These are phyloP conservation scores for Carex scoparia DNA, from an alignment of 176 grass and related monocot genomes.

Conservation along the genomic window DNA sequence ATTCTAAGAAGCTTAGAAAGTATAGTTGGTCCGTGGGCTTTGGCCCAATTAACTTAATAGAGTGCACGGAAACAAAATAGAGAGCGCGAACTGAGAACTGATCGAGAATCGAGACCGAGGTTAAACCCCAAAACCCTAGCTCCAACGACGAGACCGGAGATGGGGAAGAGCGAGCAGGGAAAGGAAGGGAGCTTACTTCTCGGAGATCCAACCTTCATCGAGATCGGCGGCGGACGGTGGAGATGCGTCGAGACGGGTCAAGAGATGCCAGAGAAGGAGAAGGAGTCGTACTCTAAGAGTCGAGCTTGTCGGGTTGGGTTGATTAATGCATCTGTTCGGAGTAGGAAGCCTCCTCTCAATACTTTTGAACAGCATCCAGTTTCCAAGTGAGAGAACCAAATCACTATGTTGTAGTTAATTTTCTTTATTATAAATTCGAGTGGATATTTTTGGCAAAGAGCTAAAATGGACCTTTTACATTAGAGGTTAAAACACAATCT, in stretches of 20 bases:
- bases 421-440: neutral
- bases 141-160: neutral
- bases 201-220: conserved; percentile 63
- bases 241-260: conserved; percentile 81
- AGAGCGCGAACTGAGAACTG: neutral
- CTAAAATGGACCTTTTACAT: neutral
- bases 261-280: conserved; percentile 75
- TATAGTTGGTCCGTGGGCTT: neutral
- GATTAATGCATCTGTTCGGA: conserved; percentile 58
- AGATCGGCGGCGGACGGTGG: conserved; percentile 55
- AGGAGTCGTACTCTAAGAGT: conserved; percentile 57
- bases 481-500: neutral
- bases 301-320: conserved; percentile 72
- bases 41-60: neutral
- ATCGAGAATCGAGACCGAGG: neutral
- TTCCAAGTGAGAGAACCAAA: conserved; percentile 43
- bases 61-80: neutral
- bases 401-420: neutral
- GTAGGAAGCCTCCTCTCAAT: conserved; percentile 68
- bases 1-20: too few species aligned
- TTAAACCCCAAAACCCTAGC: conserved; percentile 4
- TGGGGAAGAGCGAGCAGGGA: conserved; percentile 23
- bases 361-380: conserved; percentile 71
- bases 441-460: neutral
- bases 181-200: conserved; percentile 87